A percentile compares a stretch with the other conserved stretches of the same genome.
Evolutionary conservation across 345 rosid species (phyloP).

Genomic region (Camelina laxa): DNA sequence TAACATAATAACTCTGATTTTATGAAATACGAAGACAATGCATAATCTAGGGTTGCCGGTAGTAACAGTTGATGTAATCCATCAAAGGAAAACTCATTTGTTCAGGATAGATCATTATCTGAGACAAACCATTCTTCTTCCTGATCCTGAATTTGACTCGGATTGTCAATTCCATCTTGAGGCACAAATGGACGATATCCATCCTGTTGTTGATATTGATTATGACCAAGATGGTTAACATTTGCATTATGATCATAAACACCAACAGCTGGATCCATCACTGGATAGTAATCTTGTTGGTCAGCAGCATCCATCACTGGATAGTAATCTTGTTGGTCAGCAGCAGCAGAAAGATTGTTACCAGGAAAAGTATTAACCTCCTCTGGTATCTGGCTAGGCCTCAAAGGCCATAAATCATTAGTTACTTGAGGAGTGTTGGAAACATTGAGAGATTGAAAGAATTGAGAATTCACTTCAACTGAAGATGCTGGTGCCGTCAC

Average conservation of each 20-base stretch:
- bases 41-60: constrained; percentile 21
- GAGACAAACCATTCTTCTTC: neutral
- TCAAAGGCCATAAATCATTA: neutral
- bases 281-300: constrained; percentile 8
- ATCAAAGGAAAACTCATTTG: neutral
- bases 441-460: constrained; percentile 5
- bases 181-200: neutral
- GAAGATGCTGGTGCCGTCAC: neutral
- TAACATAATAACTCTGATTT: neutral
- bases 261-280: neutral
- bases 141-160: neutral
- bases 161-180: constrained; percentile 6
- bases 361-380: neutral
- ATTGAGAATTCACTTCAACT: constrained; percentile 19
- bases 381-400: neutral
- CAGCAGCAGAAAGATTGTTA: neutral
- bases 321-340: constrained; percentile 19
- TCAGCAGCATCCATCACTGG: constrained; percentile 2
- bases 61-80: constrained; percentile 8
- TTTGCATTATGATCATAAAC: neutral
- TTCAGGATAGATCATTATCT: neutral
- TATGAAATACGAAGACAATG: constrained; percentile 4
- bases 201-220: neutral
- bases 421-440: neutral
- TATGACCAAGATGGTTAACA: neutral